Base-by-base conservation (phyloP, 257 asterid species). In the Echium plantagineum region DNA sequence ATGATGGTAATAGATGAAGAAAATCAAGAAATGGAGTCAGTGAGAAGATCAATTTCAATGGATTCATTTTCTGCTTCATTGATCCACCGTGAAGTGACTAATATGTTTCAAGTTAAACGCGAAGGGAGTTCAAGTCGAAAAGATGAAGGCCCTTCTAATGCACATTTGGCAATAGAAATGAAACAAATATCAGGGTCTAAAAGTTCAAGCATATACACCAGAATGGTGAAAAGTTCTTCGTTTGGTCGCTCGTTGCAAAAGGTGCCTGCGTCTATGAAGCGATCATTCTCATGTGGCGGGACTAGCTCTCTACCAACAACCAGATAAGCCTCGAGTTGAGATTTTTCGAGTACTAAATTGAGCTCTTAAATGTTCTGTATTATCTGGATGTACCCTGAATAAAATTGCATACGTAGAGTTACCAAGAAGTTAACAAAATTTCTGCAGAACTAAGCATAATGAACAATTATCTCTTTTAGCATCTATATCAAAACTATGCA, bases 31-130 rank as follows among this genome's bases (percentile, higher is more conserved):
- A 20, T 75, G 64, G 67, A 63, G 57, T 46, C 60, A 0, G 72
- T 74, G 18, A 75, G 94, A 70, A 81, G 94, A 58, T 79, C 85
- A 2, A 59, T 82, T 13, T 87, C 94, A 1, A 58, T 84, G 87
- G 94, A 84, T 69, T 67, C 74, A 6, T 46, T 78, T 52, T 58
- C 76, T 22, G 71, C 78, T 63, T 61, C 79, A 35, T 20, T 59
- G 70, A 57, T 62, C 55, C 59, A 56, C 59, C 38, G 57, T 20
- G 28, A 52, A 2, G 59, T 71, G 52, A 67, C 58, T 2, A 66
- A 62, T 60, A 63, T 63, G 28, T 42, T 21, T 7, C 52, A 30
- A 2, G 64, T 51, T 22, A 55, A 28, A 63, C 71, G 60, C 3
- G 85, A 78, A 66, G 81, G 85, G 59, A 63, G 71, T 51, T 76